Conservation (phyloP, 129 eudicot genomes). For the Escallonia rubra region DNA sequence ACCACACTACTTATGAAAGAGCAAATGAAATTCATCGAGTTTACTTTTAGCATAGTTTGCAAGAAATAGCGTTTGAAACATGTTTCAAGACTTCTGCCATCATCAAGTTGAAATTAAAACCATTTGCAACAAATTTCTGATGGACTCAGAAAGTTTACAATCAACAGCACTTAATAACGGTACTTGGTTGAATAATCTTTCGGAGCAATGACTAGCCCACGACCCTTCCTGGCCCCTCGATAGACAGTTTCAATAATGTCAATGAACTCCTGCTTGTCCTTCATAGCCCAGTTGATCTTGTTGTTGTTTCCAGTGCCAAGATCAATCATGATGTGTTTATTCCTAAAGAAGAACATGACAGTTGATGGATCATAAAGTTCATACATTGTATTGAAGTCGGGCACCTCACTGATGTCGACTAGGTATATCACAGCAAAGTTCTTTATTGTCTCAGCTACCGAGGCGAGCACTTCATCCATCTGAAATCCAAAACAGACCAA, state of each 20-base stretch:
- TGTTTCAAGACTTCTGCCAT: no score
- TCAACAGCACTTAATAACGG: conserved; percentile 36
- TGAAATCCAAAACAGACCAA: conserved; percentile 1
- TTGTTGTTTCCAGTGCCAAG: conserved; percentile 92
- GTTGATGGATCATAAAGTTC: conserved; percentile 83
- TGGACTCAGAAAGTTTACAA: no score
- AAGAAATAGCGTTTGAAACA: no score
- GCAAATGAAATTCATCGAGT: no score
- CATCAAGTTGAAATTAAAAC: no score
- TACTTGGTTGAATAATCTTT: conserved; percentile 91
- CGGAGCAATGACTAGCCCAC: conserved; percentile 85
- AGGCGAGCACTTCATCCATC: conserved; percentile 92
- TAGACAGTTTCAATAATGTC: conserved; percentile 94
- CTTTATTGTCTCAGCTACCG: conserved; percentile 80
- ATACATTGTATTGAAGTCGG: conserved; percentile 97
- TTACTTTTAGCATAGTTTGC: no score
- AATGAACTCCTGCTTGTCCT: conserved; percentile 88
- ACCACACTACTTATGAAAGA: no score
- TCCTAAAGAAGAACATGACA: conserved; percentile 83
- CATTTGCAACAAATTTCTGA: no score
- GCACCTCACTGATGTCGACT: conserved; percentile 91
- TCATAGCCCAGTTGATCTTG: conserved; percentile 91
- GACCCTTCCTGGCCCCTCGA: conserved; percentile 88
- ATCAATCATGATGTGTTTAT: conserved; percentile 84
- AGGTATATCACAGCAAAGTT: conserved; percentile 80